Conservation (phyloP, 768 basidiomycete species). For the Pleurotus djamor region DNA sequence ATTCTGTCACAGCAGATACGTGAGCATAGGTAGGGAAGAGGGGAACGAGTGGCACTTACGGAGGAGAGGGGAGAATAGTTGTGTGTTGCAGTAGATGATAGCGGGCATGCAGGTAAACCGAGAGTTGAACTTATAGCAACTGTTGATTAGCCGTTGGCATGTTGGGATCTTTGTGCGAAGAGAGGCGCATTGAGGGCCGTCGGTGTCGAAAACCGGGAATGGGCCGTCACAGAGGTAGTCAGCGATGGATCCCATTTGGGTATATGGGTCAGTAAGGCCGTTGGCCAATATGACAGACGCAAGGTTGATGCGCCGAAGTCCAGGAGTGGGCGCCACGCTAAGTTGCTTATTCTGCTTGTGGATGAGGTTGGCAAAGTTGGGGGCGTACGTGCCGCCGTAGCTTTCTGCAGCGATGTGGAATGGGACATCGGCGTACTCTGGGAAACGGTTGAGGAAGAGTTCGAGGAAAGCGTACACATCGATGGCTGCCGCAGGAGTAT, state of each 20-base stretch:
- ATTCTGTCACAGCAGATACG: slow-evolving; percentile 31
- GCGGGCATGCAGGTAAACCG: slow-evolving; percentile 74
- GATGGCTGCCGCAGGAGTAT: slow-evolving; percentile 81
- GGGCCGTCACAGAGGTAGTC: slow-evolving; percentile 84
- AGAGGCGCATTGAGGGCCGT: slow-evolving; percentile 63
- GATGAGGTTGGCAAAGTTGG: slow-evolving; percentile 84
- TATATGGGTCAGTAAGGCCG: slow-evolving; percentile 79
- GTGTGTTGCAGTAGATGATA: slow-evolving; percentile 73
- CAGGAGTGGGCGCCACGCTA: slow-evolving; percentile 29
- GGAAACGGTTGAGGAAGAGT: slow-evolving; percentile 76
- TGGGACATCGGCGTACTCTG: slow-evolving; percentile 63
- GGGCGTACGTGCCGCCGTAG: slow-evolving; percentile 78
- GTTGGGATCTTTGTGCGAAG: slow-evolving; percentile 65
- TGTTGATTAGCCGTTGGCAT: slow-evolving; percentile 71
- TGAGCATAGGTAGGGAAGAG: neutral
- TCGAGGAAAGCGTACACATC: slow-evolving; percentile 88
- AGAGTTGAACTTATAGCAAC: slow-evolving; percentile 64
- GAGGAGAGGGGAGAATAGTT: slow-evolving; percentile 69
- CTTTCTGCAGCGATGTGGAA: slow-evolving; percentile 85
- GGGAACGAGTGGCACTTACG: slow-evolving; percentile 39
- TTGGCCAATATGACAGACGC: slow-evolving; percentile 85
- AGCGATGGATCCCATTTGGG: slow-evolving; percentile 78
- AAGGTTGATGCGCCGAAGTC: slow-evolving; percentile 75
- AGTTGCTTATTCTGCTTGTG: slow-evolving; percentile 72
- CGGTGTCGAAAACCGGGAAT: slow-evolving; percentile 74